These are phyloP conservation scores for Phaeoacremonium minimum DNA, from an alignment of 2,329 filamentous ascomycete species.

Conservation along the genomic window DNA sequence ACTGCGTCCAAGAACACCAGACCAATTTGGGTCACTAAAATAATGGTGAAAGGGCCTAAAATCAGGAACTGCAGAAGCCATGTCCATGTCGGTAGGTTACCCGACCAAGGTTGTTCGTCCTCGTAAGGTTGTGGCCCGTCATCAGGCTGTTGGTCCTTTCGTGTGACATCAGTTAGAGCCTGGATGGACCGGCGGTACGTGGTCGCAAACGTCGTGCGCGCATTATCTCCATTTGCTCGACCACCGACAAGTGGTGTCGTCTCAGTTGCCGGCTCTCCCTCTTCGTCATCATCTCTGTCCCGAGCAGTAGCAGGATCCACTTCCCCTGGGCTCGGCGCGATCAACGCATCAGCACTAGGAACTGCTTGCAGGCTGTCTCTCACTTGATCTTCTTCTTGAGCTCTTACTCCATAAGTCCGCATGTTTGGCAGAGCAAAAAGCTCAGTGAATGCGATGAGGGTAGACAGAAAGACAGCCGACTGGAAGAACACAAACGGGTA, in stretches of 20 bases:
- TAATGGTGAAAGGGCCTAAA: conserved; percentile 71
- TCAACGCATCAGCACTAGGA: conserved; percentile 27
- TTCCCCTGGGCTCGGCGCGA: conserved; percentile 34
- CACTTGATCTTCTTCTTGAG: conserved; percentile 44
- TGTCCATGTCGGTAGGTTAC: conserved; percentile 71
- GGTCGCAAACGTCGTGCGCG: conserved; percentile 48
- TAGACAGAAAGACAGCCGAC: conserved; percentile 67
- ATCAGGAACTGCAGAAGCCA: conserved; percentile 87
- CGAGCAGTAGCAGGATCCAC: conserved; percentile 15
- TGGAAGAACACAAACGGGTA: conserved; percentile 83
- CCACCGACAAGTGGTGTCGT: conserved; percentile 43
- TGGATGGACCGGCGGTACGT: conserved; percentile 48
- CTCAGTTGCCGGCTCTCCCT: conserved; percentile 37
- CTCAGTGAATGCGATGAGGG: conserved; percentile 74
- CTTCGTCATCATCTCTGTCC: conserved; percentile 28
- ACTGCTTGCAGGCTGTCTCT: conserved; percentile 28
- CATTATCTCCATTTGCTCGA: conserved; percentile 18
- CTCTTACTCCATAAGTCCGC: conserved; percentile 59
- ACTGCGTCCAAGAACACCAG: conserved; percentile 69
- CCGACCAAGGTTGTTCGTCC: conserved; percentile 83
- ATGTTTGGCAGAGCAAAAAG: conserved; percentile 73
- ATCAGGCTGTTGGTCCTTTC: conserved; percentile 12
- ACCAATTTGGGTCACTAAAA: conserved; percentile 72
- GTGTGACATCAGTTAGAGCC: conserved; percentile 15
- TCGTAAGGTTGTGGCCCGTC: conserved; percentile 44